A percentile compares a stretch with the other conserved stretches of the same genome.
These are phyloP conservation scores for Carex kokanica DNA, from an alignment of 176 grass and related monocot species.

Conservation along the genomic window DNA sequence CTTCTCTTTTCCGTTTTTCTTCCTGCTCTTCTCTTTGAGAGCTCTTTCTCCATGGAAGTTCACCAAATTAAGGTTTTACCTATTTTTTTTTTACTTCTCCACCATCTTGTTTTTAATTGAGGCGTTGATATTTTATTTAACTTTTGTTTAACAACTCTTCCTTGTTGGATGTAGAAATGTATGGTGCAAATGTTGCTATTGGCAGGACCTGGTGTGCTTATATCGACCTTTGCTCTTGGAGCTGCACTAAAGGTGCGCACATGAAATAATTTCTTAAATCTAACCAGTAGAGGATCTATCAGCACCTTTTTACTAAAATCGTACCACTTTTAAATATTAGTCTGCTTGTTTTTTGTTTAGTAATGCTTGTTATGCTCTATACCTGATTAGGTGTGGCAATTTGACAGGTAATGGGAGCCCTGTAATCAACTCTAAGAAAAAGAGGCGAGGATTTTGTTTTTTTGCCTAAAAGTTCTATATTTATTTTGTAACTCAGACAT, in stretches of 20 bases:
- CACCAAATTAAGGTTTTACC: slow-evolving; percentile 89
- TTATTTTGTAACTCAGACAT: slow-evolving; percentile 39
- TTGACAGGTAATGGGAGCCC: not conserved
- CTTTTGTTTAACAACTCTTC: not conserved
- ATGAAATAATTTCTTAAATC: not conserved
- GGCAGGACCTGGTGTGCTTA: slow-evolving; percentile 78
- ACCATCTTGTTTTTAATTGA: not conserved
- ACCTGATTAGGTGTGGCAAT: not conserved
- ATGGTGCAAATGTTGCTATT: slow-evolving; percentile 84
- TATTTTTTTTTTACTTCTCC: not conserved
- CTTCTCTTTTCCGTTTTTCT: slow-evolving; percentile 85
- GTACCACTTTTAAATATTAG: not conserved
- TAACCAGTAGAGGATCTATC: not conserved
- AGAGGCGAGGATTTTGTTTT: not conserved
- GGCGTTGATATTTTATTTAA: not conserved
- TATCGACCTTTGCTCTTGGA: slow-evolving; percentile 76
- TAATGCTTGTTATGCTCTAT: not conserved
- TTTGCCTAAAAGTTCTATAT: slow-evolving; percentile 1
- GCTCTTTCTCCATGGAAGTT: slow-evolving; percentile 88
- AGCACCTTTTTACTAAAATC: not conserved
- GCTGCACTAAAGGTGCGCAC: slow-evolving; percentile 53
- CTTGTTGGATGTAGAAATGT: slow-evolving; percentile 62
- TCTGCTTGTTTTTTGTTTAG: not conserved
- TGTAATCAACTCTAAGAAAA: not conserved
- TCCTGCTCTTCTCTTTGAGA: slow-evolving; percentile 91